These are phyloP conservation scores for Dothistroma septosporum DNA, from an alignment of 2,329 filamentous ascomycete genomes.

Conservation along the genomic window DNA sequence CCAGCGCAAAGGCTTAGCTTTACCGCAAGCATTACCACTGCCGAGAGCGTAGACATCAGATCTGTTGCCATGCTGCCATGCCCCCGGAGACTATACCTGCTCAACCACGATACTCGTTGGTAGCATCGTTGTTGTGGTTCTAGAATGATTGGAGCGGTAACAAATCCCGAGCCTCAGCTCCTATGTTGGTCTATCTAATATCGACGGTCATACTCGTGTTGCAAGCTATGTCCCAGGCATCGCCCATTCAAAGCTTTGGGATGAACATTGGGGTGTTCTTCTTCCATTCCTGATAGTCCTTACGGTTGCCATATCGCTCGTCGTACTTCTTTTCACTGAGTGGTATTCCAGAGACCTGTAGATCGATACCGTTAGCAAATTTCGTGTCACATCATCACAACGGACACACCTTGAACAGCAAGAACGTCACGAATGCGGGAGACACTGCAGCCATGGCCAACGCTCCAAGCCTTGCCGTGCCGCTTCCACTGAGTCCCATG, in stretches of 20 bases:
- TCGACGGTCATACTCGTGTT: too few relatives aligned
- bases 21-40: too few relatives aligned
- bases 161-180: too few relatives aligned
- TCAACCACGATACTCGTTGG: too few relatives aligned
- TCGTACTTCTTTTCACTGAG: constrained; percentile 68
- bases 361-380: constrained; percentile 8
- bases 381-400: neutral
- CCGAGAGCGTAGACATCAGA: too few relatives aligned
- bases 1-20: too few relatives aligned
- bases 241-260: constrained; percentile 52
- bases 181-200: too few relatives aligned
- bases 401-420: constrained; percentile 57
- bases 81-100: too few relatives aligned
- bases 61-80: too few relatives aligned
- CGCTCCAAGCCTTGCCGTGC: constrained; percentile 43
- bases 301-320: constrained; percentile 57
- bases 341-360: constrained; percentile 52
- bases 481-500: constrained; percentile 51
- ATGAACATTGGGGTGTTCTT: constrained; percentile 61
- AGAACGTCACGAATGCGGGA: constrained; percentile 60
- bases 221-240: neutral
- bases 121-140: too few relatives aligned
- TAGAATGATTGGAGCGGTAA: too few relatives aligned
- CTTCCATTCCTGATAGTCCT: constrained; percentile 67
- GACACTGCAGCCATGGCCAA: constrained; percentile 54